Conservation (phyloP, 75 land plant species). For the Isoetes taiwanensis region DNA sequence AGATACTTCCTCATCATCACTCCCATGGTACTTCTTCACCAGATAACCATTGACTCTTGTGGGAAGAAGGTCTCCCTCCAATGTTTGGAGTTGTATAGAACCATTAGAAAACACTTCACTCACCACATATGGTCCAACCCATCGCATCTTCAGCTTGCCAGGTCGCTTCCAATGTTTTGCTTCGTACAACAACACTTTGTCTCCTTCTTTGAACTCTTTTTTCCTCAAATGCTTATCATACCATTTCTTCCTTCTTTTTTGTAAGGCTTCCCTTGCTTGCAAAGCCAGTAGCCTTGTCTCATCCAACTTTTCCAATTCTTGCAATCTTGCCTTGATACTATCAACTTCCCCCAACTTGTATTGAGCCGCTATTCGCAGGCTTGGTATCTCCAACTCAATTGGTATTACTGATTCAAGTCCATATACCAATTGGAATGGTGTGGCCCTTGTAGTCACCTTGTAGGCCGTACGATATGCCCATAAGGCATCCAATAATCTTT, state of each 20-base stretch:
- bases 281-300: not conserved
- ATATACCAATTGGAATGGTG: not conserved
- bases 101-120: no score
- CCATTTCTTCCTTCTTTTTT: not conserved
- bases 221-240: constrained; percentile 5
- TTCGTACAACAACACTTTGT: not conserved
- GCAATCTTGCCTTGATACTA: not conserved
- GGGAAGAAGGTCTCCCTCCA: no score
- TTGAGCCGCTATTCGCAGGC: not conserved
- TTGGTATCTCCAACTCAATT: no score
- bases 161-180: not conserved
- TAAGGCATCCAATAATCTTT: not conserved
- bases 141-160: constrained; percentile 1
- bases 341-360: not conserved
- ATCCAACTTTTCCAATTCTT: not conserved
- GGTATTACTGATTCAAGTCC: no score
- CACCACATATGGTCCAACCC: constrained; percentile 4
- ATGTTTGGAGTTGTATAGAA: no score
- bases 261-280: not conserved
- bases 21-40: no score
- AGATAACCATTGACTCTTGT: no score
- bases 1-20: no score
- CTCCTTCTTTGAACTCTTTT: no score
- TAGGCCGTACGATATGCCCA: not conserved
- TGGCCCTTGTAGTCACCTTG: not conserved